Evolutionary conservation across 2,329 filamentous ascomycete genomes (phyloP), one percentile per base, ranked within the genome.

Genomic region (Shiraia sp.): DNA sequence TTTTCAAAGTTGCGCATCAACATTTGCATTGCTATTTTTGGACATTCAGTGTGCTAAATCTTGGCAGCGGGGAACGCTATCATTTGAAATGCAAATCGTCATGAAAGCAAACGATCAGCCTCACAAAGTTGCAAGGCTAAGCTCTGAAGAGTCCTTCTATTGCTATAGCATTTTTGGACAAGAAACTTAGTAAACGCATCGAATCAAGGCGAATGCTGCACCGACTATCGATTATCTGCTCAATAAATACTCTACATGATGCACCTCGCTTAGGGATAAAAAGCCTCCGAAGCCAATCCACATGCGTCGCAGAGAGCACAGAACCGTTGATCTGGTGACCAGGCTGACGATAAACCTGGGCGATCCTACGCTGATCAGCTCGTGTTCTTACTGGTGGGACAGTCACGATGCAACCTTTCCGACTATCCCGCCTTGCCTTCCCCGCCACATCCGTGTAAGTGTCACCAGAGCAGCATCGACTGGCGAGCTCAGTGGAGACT

Each of bases 331-430:
- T 36, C 33, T 12, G 26, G 31, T 40, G 44, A 36, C 35, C 35
- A 31, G 36, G 28, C 29, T 25, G 12, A 40, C 26, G 19, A 16
- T 12, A 23, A 38, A 49, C 39, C 40, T 42, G 44, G 43, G 41
- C 16, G 14, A 32, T 35, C 3, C 16, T 7, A 22, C 15, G 40
- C 23, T 24, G 51, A 54, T 49, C 51, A 34, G 26, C 42, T 47
- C 28, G 42, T 51, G 45, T 49, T 43, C 35, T 27, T 28, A 36
- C 17, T n/a, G 30, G 32, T 45, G 32, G 43, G 31, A 38, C 38
- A 22, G 30, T 26, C 10, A 37, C 35, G 25, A 45, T 53, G 44
- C 40, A 45, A 50, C 47, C 25, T 8, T 32, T 15, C 27, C 27
- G 19, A 19, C 34, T 19, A 15, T 28, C 17, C 24, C 25, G 34